Conservation (phyloP, 2,329 filamentous ascomycete genomes). For the Fusarium euwallaceae region DNA sequence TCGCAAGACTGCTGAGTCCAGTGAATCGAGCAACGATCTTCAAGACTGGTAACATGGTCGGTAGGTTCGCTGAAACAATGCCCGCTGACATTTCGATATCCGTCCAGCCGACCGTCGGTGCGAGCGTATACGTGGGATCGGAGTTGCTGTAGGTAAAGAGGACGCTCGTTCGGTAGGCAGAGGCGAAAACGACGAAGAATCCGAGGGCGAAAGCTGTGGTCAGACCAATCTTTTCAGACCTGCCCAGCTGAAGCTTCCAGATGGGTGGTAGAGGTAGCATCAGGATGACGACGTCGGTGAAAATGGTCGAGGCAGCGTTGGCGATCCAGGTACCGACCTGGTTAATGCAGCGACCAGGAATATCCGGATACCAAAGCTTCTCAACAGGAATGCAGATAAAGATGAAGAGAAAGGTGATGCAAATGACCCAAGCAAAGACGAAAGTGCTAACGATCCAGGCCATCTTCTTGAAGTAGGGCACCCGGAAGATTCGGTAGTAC, state of each 20-base stretch:
- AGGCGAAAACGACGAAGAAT: slow-evolving; percentile 63
- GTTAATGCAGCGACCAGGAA: slow-evolving; percentile 63
- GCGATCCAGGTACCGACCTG: slow-evolving; percentile 64
- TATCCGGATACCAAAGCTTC: slow-evolving; percentile 61
- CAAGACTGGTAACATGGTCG: slow-evolving; percentile 63
- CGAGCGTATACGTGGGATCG: slow-evolving; percentile 62
- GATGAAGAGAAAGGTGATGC: slow-evolving; percentile 62
- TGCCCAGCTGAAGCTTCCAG: slow-evolving; percentile 59
- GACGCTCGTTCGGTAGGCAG: slow-evolving; percentile 61
- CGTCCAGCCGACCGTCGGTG: slow-evolving; percentile 61
- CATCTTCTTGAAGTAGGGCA: slow-evolving; percentile 58
- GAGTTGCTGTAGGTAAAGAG: slow-evolving; percentile 58
- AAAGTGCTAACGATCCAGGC: slow-evolving; percentile 57
- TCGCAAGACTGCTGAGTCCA: slow-evolving; percentile 44
- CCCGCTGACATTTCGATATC: slow-evolving; percentile 63
- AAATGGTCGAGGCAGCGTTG: slow-evolving; percentile 60
- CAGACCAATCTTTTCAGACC: slow-evolving; percentile 58
- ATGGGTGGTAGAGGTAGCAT: slow-evolving; percentile 60
- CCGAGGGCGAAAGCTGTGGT: slow-evolving; percentile 60
- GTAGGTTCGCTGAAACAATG: slow-evolving; percentile 66
- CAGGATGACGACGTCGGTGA: slow-evolving; percentile 61
- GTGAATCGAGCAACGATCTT: slow-evolving; percentile 57
- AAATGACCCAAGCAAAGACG: slow-evolving; percentile 61
- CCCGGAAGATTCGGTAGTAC: slow-evolving; percentile 66
- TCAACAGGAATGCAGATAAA: slow-evolving; percentile 66